Base-by-base conservation (phyloP, 345 rosid genomes). In the Clausena lansium region DNA sequence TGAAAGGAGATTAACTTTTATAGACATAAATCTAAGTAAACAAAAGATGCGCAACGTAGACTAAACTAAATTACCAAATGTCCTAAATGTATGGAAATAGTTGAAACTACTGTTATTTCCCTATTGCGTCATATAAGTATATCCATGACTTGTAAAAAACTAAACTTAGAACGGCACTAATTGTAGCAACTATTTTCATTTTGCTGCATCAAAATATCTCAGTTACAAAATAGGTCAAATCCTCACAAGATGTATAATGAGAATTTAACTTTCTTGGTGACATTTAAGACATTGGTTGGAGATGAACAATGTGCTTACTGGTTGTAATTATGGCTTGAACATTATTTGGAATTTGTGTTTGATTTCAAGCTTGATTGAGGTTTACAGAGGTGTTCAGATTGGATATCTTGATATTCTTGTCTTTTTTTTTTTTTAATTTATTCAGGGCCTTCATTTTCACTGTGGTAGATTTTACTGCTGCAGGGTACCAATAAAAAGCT, bases 401-500 rank as follows among this genome's bases (percentile, higher is more conserved):
- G 27, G 57, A 24, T 77, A 57, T 80, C 57, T 25, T 41, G 41
- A 62, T 66, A 33, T 32, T 25, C 4, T 75, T 75, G 11, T 67
- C 4, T 71, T 65, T 24, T 45, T 68, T 70, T 62, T 57, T 68
- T 62, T 72, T 15, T 58, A n/a, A n/a, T 38, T 11, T 2, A 22
- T 81, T 75, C 10, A 36, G 35, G 78, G 9, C 30, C 70, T 38
- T 75, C 30, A 35, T 52, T 55, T 65, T 81, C 71, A 67, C 70
- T 68, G n/a, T 25, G 38, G 71, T 19, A 8, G 36, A 30, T 76
- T 73, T 75, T 66, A n/a, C 62, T 83, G 58, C 76, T 87, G 83
- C 86, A 92, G 99, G 89, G 67, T 75, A 83, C 83, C 74, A 89
- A 83, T 77, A 88, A 86, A 75, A 88, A 81, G 81, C 76, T 57